phyloP scores from a whole-genome alignment of 768 basidiomycete genomes.

The Mycena rebaudengoi region DNA sequence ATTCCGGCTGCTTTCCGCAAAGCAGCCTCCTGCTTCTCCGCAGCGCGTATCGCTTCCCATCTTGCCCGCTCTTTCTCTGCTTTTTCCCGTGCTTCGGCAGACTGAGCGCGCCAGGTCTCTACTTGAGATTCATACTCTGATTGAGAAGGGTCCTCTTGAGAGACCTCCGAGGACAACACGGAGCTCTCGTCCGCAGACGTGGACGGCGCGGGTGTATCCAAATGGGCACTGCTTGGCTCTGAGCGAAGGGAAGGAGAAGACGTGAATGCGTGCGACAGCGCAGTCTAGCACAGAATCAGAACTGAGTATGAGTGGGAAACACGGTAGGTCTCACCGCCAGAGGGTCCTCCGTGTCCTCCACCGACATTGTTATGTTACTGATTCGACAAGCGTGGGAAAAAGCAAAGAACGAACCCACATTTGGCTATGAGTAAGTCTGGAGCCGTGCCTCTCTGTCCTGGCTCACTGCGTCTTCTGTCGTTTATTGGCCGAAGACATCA shows the following conservation, averaged over 20 bases:
- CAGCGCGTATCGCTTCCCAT: constrained; percentile 74
- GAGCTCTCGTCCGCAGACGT: constrained; percentile 26
- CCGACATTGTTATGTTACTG: constrained; percentile 4
- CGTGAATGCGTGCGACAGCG: constrained; percentile 42
- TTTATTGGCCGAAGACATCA: no score
- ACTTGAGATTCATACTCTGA: constrained; percentile 74
- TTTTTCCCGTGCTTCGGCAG: constrained; percentile 75
- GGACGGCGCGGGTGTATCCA: constrained; percentile 11
- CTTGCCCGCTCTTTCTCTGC: constrained; percentile 76
- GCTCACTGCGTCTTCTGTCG: no score
- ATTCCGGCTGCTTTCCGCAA: constrained; percentile 44
- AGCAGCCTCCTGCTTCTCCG: constrained; percentile 55
- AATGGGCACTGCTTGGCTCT: constrained; percentile 17
- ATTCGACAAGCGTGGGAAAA: no score
- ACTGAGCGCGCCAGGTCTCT: constrained; percentile 74
- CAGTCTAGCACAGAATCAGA: constrained; percentile 34
- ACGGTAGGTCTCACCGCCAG: constrained; percentile 37
- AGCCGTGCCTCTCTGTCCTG: background rate
- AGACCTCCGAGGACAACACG: constrained; percentile 23
- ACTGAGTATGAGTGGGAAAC: background rate
- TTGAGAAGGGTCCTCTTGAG: constrained; percentile 64
- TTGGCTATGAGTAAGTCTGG: no score
- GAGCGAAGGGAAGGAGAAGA: constrained; percentile 34
- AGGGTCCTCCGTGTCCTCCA: constrained; percentile 37
- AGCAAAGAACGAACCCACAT: no score